Conservation (phyloP, 352 stramenopile genomes). For the Porosira glacialis region DNA sequence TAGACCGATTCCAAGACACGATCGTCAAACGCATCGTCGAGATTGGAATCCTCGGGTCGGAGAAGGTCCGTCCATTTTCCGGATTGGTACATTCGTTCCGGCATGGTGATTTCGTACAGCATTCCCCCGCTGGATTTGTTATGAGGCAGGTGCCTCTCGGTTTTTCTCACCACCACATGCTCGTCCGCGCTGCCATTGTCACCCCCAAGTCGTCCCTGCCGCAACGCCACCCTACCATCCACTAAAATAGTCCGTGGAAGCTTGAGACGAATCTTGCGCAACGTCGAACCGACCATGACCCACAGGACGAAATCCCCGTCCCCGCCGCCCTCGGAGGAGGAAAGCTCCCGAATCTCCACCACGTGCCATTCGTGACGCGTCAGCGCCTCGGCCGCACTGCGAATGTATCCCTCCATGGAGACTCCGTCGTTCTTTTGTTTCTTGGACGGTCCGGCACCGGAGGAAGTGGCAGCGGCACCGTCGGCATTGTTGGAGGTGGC, state of each 20-base stretch:
- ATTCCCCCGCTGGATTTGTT: slow-evolving; percentile 49
- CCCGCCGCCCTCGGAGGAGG: slow-evolving; percentile 36
- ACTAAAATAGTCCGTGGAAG: slow-evolving; percentile 80
- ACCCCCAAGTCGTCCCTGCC: slow-evolving; percentile 33
- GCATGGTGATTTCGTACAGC: slow-evolving; percentile 82
- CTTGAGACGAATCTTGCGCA: slow-evolving; percentile 82
- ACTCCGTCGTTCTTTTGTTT: too few relatives aligned
- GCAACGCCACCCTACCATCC: slow-evolving; percentile 57
- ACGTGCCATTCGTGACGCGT: slow-evolving; percentile 83
- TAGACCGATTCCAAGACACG: slow-evolving; percentile 83
- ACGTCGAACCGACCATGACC: slow-evolving; percentile 88
- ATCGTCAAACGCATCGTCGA: slow-evolving; percentile 60
- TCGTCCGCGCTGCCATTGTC: too few relatives aligned
- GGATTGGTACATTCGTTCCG: slow-evolving; percentile 68
- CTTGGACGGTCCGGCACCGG: too few relatives aligned
- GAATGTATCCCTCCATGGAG: slow-evolving; percentile 79
- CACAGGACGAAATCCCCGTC: slow-evolving; percentile 90
- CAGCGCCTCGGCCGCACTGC: slow-evolving; percentile 64
- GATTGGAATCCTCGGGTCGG: slow-evolving; percentile 78
- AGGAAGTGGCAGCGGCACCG: too few relatives aligned
- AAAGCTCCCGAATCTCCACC: slow-evolving; percentile 84
- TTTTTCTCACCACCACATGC: slow-evolving; percentile 60
- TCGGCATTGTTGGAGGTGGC: too few relatives aligned
- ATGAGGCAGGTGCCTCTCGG: slow-evolving; percentile 73
- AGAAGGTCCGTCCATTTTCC: slow-evolving; percentile 83